A percentile compares a stretch with the other conserved stretches of the same genome.
phyloP scores from a whole-genome alignment of 352 stramenopile genomes.

The Globisporangium apiculatum region DNA sequence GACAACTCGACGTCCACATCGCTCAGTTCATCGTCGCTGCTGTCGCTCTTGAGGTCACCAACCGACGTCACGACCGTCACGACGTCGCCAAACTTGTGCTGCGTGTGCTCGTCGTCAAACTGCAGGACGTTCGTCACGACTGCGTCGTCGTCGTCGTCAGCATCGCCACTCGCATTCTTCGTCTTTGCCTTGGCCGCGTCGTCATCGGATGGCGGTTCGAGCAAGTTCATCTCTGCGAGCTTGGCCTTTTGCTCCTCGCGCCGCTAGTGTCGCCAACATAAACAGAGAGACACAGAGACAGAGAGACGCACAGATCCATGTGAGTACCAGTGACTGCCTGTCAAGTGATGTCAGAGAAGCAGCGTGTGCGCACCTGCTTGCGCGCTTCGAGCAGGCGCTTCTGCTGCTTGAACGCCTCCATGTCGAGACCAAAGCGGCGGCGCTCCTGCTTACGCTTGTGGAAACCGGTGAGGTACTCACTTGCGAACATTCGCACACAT shows the following conservation, averaged over 20 bases:
- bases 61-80: slow-evolving; percentile 83
- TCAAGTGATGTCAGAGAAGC: no score
- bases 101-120: slow-evolving; percentile 78
- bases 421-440: slow-evolving; percentile 79
- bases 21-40: slow-evolving; percentile 51
- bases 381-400: slow-evolving; percentile 71
- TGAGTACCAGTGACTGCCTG: background rate
- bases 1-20: slow-evolving; percentile 56
- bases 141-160: slow-evolving; percentile 13
- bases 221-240: slow-evolving; percentile 47
- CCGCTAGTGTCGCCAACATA: slow-evolving; percentile 16
- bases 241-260: slow-evolving; percentile 77
- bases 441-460: slow-evolving; percentile 85
- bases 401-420: slow-evolving; percentile 88
- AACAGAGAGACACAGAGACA: background rate
- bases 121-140: slow-evolving; percentile 60
- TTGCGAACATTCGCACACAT: slow-evolving; percentile 9
- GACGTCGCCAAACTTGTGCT: slow-evolving; percentile 81
- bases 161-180: slow-evolving; percentile 12
- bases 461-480: slow-evolving; percentile 83
- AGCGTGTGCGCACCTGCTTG: slow-evolving; percentile 42
- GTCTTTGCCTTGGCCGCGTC: slow-evolving; percentile 33
- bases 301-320: background rate
- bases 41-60: slow-evolving; percentile 71
- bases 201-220: slow-evolving; percentile 15